Evolutionary conservation across 2,329 filamentous ascomycete species (phyloP).

Genomic region (Calonectria multiphialidica): DNA sequence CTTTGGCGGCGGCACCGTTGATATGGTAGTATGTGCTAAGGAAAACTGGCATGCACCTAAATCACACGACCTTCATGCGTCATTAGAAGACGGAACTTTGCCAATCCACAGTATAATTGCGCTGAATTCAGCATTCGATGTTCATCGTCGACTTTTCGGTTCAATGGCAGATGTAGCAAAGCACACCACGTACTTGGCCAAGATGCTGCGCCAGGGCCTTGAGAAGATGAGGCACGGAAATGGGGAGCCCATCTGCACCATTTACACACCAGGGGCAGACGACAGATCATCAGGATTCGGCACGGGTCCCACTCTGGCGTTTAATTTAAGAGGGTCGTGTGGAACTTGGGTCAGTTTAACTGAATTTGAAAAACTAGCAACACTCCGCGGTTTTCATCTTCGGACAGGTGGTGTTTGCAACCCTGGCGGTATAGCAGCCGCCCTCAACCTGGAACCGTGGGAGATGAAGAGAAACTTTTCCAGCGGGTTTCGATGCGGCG

Average conservation of each 20-base stretch:
- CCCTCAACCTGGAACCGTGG: neutral
- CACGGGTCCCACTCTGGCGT: neutral
- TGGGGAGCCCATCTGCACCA: neutral
- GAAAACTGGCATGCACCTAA: neutral
- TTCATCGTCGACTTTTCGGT: neutral
- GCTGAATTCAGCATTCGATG: neutral
- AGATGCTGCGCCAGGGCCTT: neutral
- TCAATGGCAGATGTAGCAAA: neutral
- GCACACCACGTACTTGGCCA: neutral
- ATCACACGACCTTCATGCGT: neutral
- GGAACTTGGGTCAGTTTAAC: constrained; percentile 1
- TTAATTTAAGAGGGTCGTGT: neutral
- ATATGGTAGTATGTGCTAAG: neutral
- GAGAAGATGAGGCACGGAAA: neutral
- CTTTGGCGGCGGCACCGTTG: neutral
- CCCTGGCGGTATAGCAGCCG: neutral
- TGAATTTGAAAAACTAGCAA: neutral
- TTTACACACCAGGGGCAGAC: neutral
- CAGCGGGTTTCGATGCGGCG: neutral
- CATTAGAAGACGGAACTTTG: neutral
- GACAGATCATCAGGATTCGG: neutral
- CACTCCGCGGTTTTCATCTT: neutral
- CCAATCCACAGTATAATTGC: neutral
- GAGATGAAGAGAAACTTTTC: neutral
- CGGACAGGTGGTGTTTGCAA: neutral